Evolutionary conservation across 1,139 yeast species (phyloP).

Genomic region (Yamadazyma diospyri): DNA sequence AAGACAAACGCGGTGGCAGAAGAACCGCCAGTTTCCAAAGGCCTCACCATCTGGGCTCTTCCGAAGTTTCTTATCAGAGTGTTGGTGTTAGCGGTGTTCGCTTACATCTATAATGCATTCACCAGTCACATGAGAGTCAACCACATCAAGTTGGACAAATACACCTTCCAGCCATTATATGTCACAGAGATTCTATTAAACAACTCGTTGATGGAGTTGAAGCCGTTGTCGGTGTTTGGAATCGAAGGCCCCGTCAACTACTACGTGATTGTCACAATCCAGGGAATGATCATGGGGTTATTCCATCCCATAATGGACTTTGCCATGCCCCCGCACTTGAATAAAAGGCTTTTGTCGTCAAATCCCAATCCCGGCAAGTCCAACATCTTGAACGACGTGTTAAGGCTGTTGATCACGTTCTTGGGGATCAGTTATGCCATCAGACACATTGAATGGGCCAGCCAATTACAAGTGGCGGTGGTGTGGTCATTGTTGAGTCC

Average conservation of each 20-base stretch:
- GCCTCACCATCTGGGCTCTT: conserved; percentile 6
- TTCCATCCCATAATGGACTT: conserved; percentile 61
- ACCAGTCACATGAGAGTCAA: conserved; percentile 49
- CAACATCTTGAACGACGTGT: conserved; percentile 34
- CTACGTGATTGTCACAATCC: conserved; percentile 28
- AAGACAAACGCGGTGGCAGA: conserved; percentile 5
- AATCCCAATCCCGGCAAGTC: conserved; percentile 30
- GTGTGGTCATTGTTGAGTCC: conserved; percentile 77
- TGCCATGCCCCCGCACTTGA: conserved; percentile 33
- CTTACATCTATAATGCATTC: conserved; percentile 48
- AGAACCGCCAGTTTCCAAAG: conserved; percentile 10
- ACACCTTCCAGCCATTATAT: conserved; percentile 31
- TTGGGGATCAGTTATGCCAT: conserved; percentile 83
- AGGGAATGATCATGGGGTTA: conserved; percentile 64
- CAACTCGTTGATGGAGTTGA: conserved; percentile 28
- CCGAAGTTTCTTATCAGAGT: conserved; percentile 20
- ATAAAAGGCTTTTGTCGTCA: conserved; percentile 27
- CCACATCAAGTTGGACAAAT: conserved; percentile 35
- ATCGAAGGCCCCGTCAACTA: conserved; percentile 14
- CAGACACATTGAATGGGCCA: conserved; percentile 75
- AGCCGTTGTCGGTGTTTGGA: conserved; percentile 17
- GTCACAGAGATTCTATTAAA: conserved; percentile 32
- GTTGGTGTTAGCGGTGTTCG: conserved; percentile 38
- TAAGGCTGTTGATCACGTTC: conserved; percentile 69
- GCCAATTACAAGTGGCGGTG: conserved; percentile 70